Base-by-base conservation (phyloP, 352 stramenopile species). In the Globisporangium lucens region DNA sequence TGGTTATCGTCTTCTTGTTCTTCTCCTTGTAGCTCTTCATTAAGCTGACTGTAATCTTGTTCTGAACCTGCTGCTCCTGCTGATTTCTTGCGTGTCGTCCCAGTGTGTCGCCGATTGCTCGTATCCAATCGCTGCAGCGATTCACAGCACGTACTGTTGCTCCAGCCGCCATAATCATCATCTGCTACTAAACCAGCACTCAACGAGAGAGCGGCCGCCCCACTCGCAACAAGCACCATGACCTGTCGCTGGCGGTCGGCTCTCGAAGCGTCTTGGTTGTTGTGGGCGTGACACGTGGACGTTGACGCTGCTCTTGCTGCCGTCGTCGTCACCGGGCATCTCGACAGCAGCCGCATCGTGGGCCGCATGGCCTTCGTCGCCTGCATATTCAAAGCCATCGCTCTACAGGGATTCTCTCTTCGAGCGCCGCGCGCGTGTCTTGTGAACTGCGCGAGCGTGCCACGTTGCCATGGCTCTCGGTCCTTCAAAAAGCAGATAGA, bases 41-140 rank as follows among this genome's bases (percentile, higher is more conserved):
- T 29, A 12, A 30, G 43, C 43, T 20, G 46, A 4, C 33, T 29
- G 20, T 27, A 61, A 20, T 66, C 33, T 51, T 4, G 15, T 22
- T 10, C 12, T 27, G 24, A 17, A 15, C 15, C 30, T 38, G n/a
- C 10, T 24, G 33, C 41, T 22, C 13, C 51, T 43, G n/a, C 51
- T 60, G 13, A 3, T 55, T 43, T 59, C 24, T 68, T 68, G 58
- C 71, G 20, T 33, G 52, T 75, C 63, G 30, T 71, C 72, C 49
- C 62, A 4, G 63, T 63, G 17, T 62, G 53, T 27, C 63, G 38
- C 20, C 63, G 63, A 5, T 35, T 63, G 29, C 20, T 62, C 29
- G 55, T 17, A 15, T 58, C 38, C 10, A 68, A 41, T 8, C 12
- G 63, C 51, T 61, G 53, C 41, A 69, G 52, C 15, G 46, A 17